phyloP scores from a whole-genome alignment of 1,139 yeast species.

The Debaryomyces nepalensis region DNA sequence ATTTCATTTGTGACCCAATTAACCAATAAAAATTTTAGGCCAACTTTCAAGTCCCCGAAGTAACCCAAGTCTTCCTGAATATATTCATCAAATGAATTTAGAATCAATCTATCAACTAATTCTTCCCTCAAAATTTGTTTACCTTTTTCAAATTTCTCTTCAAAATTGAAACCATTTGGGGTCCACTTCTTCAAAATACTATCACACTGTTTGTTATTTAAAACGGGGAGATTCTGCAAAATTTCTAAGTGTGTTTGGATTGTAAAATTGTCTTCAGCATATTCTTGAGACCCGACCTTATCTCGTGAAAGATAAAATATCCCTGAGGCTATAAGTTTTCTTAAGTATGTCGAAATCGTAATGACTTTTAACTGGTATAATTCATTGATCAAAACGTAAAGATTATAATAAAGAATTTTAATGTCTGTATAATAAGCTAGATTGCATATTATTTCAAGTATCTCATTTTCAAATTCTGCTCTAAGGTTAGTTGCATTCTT shows the following conservation, averaged over 20 bases:
- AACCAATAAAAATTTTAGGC: slow-evolving; percentile 46
- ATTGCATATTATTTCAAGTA: slow-evolving; percentile 54
- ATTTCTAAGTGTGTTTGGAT: slow-evolving; percentile 52
- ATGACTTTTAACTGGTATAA: slow-evolving; percentile 55
- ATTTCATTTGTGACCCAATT: slow-evolving; percentile 51
- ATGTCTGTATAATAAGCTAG: slow-evolving; percentile 39
- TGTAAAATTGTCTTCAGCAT: slow-evolving; percentile 26
- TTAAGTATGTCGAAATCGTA: slow-evolving; percentile 67
- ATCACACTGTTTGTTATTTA: slow-evolving; percentile 55
- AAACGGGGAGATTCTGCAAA: slow-evolving; percentile 57
- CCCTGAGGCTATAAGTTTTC: slow-evolving; percentile 85
- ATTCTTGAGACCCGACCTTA: slow-evolving; percentile 4
- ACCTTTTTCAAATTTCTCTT: slow-evolving; percentile 35
- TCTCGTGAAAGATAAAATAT: slow-evolving; percentile 58
- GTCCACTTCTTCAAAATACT: slow-evolving; percentile 51
- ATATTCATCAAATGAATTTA: slow-evolving; percentile 19
- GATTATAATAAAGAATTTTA: slow-evolving; percentile 31
- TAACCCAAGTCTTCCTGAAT: slow-evolving; percentile 21
- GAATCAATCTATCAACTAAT: slow-evolving; percentile 31
- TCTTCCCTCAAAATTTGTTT: slow-evolving; percentile 29
- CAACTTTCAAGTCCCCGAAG: slow-evolving; percentile 36
- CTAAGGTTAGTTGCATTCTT: slow-evolving; percentile 34
- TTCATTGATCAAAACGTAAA: slow-evolving; percentile 60
- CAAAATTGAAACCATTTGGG: slow-evolving; percentile 37
- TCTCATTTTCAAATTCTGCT: slow-evolving; percentile 52